These are phyloP conservation scores for Coix lacrymajobi DNA, from an alignment of 176 grass and related monocot genomes.

Conservation along the genomic window DNA sequence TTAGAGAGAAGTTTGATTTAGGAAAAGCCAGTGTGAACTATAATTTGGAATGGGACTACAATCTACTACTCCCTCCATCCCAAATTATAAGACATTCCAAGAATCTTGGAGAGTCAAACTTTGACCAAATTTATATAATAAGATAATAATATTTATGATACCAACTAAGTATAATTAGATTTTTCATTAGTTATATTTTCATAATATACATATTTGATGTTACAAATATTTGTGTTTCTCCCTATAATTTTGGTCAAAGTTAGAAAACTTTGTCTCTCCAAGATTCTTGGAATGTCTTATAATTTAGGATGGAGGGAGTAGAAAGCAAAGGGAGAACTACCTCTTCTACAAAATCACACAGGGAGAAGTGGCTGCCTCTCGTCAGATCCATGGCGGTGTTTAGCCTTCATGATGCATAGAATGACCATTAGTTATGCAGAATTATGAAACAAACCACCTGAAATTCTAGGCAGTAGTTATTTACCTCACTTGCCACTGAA, in stretches of 20 bases:
- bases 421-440: neutral
- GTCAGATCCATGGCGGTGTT: conserved; percentile 58
- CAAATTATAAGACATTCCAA: no score
- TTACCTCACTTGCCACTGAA: conserved; percentile 63
- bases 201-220: no score
- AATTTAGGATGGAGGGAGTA: neutral
- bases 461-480: neutral
- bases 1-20: neutral
- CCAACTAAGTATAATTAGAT: no score
- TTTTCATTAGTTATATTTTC: no score
- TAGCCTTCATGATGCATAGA: conserved; percentile 52
- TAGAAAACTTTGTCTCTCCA: no score
- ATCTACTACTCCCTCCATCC: neutral
- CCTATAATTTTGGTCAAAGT: no score
- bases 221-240: no score
- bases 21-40: neutral
- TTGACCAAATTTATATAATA: no score
- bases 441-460: neutral
- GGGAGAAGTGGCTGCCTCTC: conserved; percentile 79
- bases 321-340: conserved; percentile 6
- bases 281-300: no score
- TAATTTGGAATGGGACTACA: neutral
- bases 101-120: no score
- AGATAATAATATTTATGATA: no score
- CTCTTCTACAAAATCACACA: conserved; percentile 48